Evolutionary conservation across 2,329 filamentous ascomycete species (phyloP).

Genomic region (Cylindrodendrum hubeiense): DNA sequence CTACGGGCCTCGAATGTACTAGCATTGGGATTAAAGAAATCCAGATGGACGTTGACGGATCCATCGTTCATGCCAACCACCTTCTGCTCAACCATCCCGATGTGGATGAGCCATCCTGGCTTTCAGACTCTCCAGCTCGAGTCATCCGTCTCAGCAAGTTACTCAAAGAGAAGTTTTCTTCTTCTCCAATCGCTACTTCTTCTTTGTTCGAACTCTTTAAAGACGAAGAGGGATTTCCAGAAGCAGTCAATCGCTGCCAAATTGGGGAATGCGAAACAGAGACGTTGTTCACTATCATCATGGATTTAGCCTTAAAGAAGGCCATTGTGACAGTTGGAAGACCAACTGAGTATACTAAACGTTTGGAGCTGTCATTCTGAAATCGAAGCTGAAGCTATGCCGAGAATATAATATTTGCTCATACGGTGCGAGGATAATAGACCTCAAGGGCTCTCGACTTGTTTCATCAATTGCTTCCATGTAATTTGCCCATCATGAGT

Average conservation of each 20-base stretch:
- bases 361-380: slow-evolving; percentile 11
- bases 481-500: no score
- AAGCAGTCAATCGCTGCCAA: slow-evolving; percentile 30
- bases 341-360: slow-evolving; percentile 27
- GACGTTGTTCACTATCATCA: slow-evolving; percentile 39
- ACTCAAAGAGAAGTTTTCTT: slow-evolving; percentile 65
- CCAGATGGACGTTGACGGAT: slow-evolving; percentile 5
- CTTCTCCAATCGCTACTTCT: slow-evolving; percentile 38
- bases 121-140: slow-evolving; percentile 29
- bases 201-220: slow-evolving; percentile 35
- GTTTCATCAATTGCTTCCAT: no score
- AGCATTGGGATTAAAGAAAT: slow-evolving; percentile 33
- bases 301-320: slow-evolving; percentile 22
- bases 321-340: slow-evolving; percentile 26
- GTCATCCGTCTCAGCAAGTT: slow-evolving; percentile 43
- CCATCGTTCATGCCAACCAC: slow-evolving; percentile 36
- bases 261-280: neutral
- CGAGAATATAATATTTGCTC: no score
- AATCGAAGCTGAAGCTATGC: no score
- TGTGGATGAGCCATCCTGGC: slow-evolving; percentile 31
- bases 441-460: no score
- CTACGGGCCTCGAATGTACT: slow-evolving; percentile 39
- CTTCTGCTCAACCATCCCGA: slow-evolving; percentile 31
- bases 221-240: slow-evolving; percentile 35
- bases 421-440: no score